Percentiles rank a stretch among this genome's conserved stretches.
Evolutionary conservation across 129 eudicot genomes (phyloP).

Genomic region (Mikania micrantha): DNA sequence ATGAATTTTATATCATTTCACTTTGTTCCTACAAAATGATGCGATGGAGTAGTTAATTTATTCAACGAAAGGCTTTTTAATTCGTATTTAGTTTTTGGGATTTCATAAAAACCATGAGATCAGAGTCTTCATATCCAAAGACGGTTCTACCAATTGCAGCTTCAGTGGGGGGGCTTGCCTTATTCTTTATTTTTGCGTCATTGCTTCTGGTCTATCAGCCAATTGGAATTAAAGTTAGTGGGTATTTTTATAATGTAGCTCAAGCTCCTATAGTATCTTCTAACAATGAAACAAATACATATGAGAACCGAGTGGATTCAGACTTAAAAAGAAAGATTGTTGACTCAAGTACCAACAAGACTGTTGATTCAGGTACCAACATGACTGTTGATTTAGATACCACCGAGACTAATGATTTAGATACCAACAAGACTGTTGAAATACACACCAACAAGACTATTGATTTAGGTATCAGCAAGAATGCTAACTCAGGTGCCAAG

Average conservation of each 20-base stretch:
- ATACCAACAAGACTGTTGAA: not conserved
- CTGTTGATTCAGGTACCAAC: not conserved
- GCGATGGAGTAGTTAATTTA: constrained; percentile 15
- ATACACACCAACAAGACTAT: too few relatives aligned
- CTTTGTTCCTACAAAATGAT: constrained; percentile 16
- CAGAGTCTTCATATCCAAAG: constrained; percentile 45
- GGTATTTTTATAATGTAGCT: constrained; percentile 51
- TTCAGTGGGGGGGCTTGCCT: constrained; percentile 61
- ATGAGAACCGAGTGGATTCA: constrained; percentile 2
- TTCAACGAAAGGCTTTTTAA: not conserved
- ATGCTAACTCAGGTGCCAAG: not conserved
- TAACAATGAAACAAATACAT: constrained; percentile 13
- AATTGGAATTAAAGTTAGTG: constrained; percentile 47
- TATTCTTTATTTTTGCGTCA: constrained; percentile 56
- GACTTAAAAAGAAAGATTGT: not conserved
- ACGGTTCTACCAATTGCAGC: constrained; percentile 44
- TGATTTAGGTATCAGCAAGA: not conserved
- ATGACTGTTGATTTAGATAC: not conserved
- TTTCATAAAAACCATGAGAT: constrained; percentile 35
- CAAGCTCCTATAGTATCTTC: constrained; percentile 16
- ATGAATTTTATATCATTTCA: constrained; percentile 7
- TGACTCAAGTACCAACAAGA: not conserved
- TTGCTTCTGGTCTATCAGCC: constrained; percentile 64
- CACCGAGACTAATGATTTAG: not conserved
- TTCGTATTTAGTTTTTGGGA: not conserved